Conservation (phyloP, 2,329 filamentous ascomycete species). For the Fusarium protoensiforme region DNA sequence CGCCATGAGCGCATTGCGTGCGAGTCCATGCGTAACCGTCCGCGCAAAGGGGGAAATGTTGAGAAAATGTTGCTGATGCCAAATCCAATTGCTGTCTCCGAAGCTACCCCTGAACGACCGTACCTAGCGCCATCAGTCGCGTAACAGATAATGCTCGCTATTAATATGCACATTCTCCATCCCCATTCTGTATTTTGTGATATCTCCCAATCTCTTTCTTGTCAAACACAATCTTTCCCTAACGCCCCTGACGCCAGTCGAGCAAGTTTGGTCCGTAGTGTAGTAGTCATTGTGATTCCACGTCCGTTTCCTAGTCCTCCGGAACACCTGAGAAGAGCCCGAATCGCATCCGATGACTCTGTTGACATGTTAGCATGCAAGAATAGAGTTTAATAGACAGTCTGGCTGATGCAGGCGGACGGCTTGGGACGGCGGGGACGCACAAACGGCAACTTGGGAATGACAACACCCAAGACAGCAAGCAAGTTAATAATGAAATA, state of each 20-base stretch:
- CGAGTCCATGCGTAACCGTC: background rate
- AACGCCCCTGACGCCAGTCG: conserved; percentile 41
- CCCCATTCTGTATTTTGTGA: conserved; percentile 36
- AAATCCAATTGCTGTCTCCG: conserved; percentile 46
- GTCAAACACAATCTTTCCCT: conserved; percentile 35
- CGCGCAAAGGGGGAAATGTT: conserved; percentile 4
- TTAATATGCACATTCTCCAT: conserved; percentile 45
- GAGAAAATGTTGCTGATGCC: conserved; percentile 37
- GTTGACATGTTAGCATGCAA: conserved; percentile 42
- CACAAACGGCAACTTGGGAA: conserved; percentile 96
- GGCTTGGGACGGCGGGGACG: conserved; percentile 52
- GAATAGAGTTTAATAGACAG: background rate
- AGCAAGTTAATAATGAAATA: conserved; percentile 98
- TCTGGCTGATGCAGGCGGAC: background rate
- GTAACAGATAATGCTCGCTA: conserved; percentile 51
- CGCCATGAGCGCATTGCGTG: background rate
- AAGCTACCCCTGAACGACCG: conserved; percentile 46
- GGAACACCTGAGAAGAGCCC: conserved; percentile 77
- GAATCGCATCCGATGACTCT: conserved; percentile 84
- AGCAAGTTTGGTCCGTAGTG: conserved; percentile 29
- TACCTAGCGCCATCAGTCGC: conserved; percentile 43
- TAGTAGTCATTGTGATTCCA: conserved; percentile 19
- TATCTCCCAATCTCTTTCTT: conserved; percentile 37
- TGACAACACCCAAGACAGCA: conserved; percentile 90
- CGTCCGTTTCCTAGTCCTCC: conserved; percentile 59